A percentile compares a stretch with the other conserved stretches of the same genome.
These are phyloP conservation scores for Eimeria zaria DNA, from an alignment of 169 alveolate genomes.

Conservation along the genomic window DNA sequence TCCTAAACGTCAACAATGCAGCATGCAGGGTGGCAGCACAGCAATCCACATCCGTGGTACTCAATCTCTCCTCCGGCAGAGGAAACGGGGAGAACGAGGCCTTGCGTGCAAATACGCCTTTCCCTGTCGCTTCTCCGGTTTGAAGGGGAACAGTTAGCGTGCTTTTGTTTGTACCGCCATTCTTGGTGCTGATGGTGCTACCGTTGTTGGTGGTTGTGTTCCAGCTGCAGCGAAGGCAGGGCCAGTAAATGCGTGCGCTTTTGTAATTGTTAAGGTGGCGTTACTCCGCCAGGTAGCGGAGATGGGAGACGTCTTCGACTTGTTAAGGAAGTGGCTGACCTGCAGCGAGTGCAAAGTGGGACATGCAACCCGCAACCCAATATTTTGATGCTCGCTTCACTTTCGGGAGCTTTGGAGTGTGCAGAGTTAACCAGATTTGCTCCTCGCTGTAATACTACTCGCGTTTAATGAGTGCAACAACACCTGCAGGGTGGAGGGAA, in stretches of 20 bases:
- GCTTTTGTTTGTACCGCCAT: background rate
- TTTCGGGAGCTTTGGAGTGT: background rate
- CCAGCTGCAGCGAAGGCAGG: background rate
- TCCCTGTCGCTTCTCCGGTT: background rate
- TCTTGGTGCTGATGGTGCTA: background rate
- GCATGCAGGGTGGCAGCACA: background rate
- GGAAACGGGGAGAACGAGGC: background rate
- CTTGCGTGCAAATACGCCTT: background rate
- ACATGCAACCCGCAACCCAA: background rate
- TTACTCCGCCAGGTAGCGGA: conserved; percentile 79
- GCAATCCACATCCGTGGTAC: background rate
- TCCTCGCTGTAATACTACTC: background rate
- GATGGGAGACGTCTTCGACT: conserved; percentile 82
- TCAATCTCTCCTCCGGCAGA: background rate
- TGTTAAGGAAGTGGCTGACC: conserved; percentile 82
- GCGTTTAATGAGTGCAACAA: background rate
- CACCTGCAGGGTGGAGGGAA: background rate
- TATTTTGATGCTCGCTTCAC: background rate
- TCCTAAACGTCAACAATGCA: background rate
- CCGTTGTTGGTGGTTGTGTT: background rate
- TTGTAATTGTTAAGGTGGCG: background rate
- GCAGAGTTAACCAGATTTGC: background rate
- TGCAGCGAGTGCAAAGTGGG: conserved; percentile 89
- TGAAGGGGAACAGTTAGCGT: background rate
- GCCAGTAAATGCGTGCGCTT: background rate